Percentiles rank a stretch among this genome's conserved stretches.
Conservation (phyloP, 306 rosid species). For the Malus orientalis region DNA sequence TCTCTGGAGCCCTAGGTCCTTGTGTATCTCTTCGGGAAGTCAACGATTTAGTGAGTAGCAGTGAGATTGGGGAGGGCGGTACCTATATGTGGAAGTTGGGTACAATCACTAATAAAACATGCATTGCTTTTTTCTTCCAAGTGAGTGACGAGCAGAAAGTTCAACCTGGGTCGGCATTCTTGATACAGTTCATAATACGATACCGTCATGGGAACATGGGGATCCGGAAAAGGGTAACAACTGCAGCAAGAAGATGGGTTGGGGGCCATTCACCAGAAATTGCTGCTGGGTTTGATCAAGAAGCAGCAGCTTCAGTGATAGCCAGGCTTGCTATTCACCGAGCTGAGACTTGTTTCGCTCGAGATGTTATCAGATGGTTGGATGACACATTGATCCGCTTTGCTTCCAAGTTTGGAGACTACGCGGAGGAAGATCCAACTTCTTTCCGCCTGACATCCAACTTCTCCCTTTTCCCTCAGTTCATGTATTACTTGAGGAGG, state of each 20-base stretch:
- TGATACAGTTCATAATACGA: not conserved
- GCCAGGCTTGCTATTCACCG: not conserved
- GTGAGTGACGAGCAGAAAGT: not conserved
- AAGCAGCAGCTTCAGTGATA: not conserved
- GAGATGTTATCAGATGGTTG: not conserved
- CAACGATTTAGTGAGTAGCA: not conserved
- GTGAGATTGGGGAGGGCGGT: not conserved
- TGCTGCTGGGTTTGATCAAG: not conserved
- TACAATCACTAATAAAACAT: not conserved
- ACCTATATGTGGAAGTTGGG: not conserved
- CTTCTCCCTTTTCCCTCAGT: not conserved
- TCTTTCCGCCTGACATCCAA: not conserved
- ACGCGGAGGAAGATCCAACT: not conserved
- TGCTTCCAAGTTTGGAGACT: not conserved
- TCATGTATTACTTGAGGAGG: not conserved
- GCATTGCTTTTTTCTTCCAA: not conserved
- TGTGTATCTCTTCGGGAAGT: not conserved
- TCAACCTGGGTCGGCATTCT: not conserved
- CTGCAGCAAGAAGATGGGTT: not conserved
- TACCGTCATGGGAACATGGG: not conserved
- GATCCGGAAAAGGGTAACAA: not conserved
- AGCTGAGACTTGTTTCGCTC: not conserved
- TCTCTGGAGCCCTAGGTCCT: not conserved
- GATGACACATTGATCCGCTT: not conserved
- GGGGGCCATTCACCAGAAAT: not conserved